Conservation (phyloP, 176 grass and related monocot species). For the Zizania latifolia region DNA sequence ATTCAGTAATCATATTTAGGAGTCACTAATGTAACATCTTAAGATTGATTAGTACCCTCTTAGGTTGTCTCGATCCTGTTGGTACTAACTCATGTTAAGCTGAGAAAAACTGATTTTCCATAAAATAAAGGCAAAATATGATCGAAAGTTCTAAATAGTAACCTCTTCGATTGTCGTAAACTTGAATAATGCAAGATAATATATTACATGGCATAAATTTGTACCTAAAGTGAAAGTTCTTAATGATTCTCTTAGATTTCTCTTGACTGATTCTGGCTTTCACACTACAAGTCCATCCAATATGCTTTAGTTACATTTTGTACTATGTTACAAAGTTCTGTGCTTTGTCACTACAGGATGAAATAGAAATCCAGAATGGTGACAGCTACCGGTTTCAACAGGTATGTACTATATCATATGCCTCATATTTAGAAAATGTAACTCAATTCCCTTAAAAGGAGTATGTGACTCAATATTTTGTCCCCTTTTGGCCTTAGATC, state of each 20-base stretch:
- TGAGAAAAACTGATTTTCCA: too few species aligned
- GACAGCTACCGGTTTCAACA: constrained; percentile 76
- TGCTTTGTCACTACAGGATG: constrained; percentile 52
- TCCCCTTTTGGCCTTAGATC: not conserved
- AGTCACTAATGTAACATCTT: not conserved
- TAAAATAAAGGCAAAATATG: not conserved
- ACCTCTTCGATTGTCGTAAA: not conserved
- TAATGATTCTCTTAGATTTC: not conserved
- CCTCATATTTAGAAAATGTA: constrained; percentile 7
- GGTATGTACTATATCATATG: constrained; percentile 34
- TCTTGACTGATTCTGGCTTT: not conserved
- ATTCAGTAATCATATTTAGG: too few species aligned
- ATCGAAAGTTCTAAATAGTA: not conserved
- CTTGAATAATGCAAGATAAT: not conserved
- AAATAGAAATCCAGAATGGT: constrained; percentile 88
- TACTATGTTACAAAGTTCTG: constrained; percentile 15
- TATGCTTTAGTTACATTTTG: not conserved
- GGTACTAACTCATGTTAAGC: not conserved
- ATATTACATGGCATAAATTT: constrained; percentile 10
- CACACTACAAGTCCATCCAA: not conserved
- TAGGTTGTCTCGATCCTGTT: not conserved
- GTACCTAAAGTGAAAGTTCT: not conserved
- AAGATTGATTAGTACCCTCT: constrained; percentile 11
- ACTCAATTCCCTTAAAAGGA: not conserved
- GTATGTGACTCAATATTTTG: not conserved